phyloP scores from a whole-genome alignment of 345 rosid genomes.

The Salix purpurea region DNA sequence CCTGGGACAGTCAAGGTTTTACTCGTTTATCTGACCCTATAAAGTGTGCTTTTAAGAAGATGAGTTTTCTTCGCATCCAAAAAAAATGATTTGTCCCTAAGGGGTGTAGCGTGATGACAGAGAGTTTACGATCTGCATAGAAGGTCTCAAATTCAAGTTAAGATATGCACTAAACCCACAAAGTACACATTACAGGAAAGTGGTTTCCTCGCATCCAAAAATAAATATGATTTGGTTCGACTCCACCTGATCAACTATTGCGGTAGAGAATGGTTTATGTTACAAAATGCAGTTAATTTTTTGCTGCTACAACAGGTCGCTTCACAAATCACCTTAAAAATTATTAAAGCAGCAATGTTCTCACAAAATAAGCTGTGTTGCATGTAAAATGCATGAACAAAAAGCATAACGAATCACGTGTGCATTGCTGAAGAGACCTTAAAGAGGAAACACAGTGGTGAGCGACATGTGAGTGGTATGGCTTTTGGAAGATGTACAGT shows the following conservation, averaged over 20 bases:
- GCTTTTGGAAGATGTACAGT: background rate
- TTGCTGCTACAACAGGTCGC: background rate
- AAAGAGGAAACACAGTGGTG: background rate
- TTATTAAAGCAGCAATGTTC: background rate
- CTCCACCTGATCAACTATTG: too few species aligned
- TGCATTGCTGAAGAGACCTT: background rate
- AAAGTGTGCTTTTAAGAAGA: too few species aligned
- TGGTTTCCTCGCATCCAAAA: too few species aligned
- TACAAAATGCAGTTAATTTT: background rate
- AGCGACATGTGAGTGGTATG: conserved; percentile 8
- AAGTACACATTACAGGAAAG: rapidly evolving
- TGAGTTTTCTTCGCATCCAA: too few species aligned
- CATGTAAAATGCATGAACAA: conserved; percentile 2
- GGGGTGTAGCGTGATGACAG: too few species aligned
- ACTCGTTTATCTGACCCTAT: rapidly evolving
- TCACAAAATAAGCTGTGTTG: background rate
- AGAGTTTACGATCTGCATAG: rapidly evolving
- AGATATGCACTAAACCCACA: too few species aligned
- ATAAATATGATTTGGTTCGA: too few species aligned
- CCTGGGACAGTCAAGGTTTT: rapidly evolving
- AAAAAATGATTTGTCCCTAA: too few species aligned
- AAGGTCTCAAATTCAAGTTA: too few species aligned
- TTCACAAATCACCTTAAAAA: background rate
- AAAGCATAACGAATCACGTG: background rate
- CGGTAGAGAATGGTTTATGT: too few species aligned